Evolutionary conservation across 2,329 filamentous ascomycete genomes (phyloP).

Genomic region (Biscogniauxia sp.): DNA sequence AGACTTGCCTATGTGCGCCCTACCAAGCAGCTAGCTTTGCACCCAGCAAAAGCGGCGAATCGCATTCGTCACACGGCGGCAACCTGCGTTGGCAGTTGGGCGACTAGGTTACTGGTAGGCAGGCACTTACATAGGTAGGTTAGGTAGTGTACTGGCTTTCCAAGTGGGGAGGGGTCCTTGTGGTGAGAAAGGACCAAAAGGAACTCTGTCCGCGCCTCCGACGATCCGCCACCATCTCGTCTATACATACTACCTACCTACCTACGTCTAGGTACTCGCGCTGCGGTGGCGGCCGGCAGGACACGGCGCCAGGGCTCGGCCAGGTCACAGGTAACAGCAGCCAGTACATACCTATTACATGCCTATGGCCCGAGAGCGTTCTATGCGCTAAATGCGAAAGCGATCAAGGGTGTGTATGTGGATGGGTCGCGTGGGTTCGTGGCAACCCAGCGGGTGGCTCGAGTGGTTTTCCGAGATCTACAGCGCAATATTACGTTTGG

Average conservation of each 20-base stretch:
- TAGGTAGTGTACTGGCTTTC: conserved; percentile 15
- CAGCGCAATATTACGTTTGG: conserved; percentile 6
- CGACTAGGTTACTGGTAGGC: neutral
- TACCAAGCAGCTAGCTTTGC: neutral
- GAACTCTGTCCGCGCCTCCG: neutral
- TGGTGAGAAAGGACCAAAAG: neutral
- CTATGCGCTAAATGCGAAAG: conserved; percentile 1
- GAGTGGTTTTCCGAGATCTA: conserved; percentile 2
- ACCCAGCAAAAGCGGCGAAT: conserved; percentile 1
- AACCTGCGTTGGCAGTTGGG: conserved; percentile 15
- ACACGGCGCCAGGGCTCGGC: neutral
- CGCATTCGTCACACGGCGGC: conserved; percentile 19
- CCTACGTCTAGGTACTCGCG: neutral
- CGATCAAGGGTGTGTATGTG: neutral
- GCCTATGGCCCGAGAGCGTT: neutral
- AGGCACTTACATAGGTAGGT: too few species aligned
- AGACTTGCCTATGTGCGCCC: too few species aligned
- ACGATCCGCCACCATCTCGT: neutral
- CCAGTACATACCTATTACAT: neutral
- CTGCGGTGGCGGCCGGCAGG: neutral
- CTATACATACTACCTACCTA: neutral
- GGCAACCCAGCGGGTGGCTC: neutral
- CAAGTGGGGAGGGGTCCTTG: neutral
- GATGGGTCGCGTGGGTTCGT: neutral
- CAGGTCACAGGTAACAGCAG: neutral